Conservation (phyloP, 768 basidiomycete species). For the Trametes coccinea region DNA sequence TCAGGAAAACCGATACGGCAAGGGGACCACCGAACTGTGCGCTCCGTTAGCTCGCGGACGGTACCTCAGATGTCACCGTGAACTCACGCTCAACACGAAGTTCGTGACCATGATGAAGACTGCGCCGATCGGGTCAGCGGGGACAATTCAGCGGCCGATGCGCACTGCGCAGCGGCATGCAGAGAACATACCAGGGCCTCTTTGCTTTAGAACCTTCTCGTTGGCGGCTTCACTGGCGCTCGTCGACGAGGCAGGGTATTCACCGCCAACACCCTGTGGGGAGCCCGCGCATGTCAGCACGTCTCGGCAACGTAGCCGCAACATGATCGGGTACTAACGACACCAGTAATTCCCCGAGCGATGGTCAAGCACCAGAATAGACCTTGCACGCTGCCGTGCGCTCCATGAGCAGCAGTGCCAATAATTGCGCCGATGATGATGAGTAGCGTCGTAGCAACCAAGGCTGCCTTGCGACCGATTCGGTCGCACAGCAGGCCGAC, state of each 20-base stretch:
- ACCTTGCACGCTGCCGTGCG: conserved; percentile 52
- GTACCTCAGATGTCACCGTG: conserved; percentile 7
- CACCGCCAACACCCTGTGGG: conserved; percentile 67
- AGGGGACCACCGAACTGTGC: conserved; percentile 64
- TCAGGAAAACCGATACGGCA: conserved; percentile 64
- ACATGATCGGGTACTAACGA: conserved; percentile 42
- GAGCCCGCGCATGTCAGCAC: not conserved
- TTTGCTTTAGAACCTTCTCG: conserved; percentile 57
- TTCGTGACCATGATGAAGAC: conserved; percentile 80
- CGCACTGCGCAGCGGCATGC: not conserved
- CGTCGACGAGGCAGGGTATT: conserved; percentile 74
- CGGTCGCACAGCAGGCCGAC: conserved; percentile 75
- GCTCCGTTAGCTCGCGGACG: conserved; percentile 14
- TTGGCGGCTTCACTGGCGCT: conserved; percentile 74
- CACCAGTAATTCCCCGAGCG: conserved; percentile 68
- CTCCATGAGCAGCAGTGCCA: conserved; percentile 67
- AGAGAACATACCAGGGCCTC: conserved; percentile 55
- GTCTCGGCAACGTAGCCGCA: not conserved
- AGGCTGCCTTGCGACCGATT: conserved; percentile 73
- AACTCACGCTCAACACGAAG: conserved; percentile 59
- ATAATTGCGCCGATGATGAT: conserved; percentile 72
- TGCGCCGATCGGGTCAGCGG: conserved; percentile 24
- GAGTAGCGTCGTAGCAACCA: conserved; percentile 64
- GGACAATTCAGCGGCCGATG: not conserved
- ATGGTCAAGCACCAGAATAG: conserved; percentile 77